Evolutionary conservation across 371 early-diverging fungal species (phyloP).

Genomic region (Zancudomyces culisetae): DNA sequence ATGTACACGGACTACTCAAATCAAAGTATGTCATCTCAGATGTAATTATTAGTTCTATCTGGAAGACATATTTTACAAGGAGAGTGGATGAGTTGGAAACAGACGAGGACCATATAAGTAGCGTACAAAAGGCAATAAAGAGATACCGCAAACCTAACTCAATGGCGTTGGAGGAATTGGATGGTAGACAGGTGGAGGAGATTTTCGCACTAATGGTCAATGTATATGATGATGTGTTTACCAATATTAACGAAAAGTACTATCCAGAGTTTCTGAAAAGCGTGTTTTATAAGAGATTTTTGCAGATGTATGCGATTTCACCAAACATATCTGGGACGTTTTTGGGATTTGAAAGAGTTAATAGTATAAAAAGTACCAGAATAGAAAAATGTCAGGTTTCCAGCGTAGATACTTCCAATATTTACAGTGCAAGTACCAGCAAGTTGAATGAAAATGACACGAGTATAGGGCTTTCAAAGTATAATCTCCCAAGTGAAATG

Average conservation of each 20-base stretch:
- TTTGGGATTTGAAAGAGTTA: too few species aligned
- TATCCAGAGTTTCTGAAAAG: conserved; percentile 41
- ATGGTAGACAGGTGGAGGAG: conserved; percentile 8
- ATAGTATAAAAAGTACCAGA: too few species aligned
- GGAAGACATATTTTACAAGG: conserved; percentile 43
- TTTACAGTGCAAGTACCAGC: too few species aligned
- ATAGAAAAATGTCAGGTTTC: too few species aligned
- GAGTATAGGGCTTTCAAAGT: too few species aligned
- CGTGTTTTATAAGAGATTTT: conserved; percentile 42
- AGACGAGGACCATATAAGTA: conserved; percentile 8
- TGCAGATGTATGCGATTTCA: conserved; percentile 29
- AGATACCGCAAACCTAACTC: conserved; percentile 3
- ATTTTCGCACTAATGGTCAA: conserved; percentile 19
- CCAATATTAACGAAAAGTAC: conserved; percentile 37
- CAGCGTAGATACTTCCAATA: too few species aligned
- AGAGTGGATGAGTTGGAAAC: conserved; percentile 20
- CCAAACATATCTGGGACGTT: conserved; percentile 3
- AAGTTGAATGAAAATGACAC: too few species aligned
- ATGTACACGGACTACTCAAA: conserved; percentile 41
- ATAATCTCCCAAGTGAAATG: too few species aligned
- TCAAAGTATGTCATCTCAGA: conserved; percentile 2
- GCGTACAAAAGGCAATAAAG: conserved; percentile 18
- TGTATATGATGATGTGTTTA: conserved; percentile 37
- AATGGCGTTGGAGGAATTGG: conserved; percentile 6
- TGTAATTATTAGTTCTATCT: conserved; percentile 23